Base-by-base conservation (phyloP, 2,329 filamentous ascomycete genomes). In the Fusarium coffeatum region DNA sequence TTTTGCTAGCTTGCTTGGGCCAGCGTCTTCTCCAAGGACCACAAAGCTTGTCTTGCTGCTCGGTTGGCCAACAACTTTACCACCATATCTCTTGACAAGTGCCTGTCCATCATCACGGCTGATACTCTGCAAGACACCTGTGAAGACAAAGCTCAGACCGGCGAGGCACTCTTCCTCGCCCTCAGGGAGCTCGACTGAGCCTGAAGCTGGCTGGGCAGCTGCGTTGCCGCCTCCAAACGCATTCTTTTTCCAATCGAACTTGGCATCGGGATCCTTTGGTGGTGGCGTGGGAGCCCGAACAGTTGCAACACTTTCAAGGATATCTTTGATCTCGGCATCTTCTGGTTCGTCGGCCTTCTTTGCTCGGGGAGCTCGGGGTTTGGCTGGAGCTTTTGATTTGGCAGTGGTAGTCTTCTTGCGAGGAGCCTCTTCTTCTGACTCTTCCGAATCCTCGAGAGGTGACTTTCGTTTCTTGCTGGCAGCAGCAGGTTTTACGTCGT, bases 21-120 rank as follows among this genome's bases (percentile, higher is more conserved):
- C 96, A 25, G 97, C 96, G 78, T 98, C 96, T 27, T 87, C 87
- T 45, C 96, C 96, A 5, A 99, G 86, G 18, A 99, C 93, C 47
- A 99, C 94, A 77, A 93, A 99, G 76, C 88, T 96, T 1, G 97
- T 99, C 80, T 97, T 98, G 76, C 90, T 92, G 77, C 95, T 98
- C 22, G 97, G 96, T 8, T 89, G 90, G 12, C 84, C 85, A 12
- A 92, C 97, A 25, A 97, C 90, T 80, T 97, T 98, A 55, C 96
- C 96, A 43, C 96, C 97, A 78, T 98, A 97, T 67, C 91, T 89
- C 79, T 99, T 99, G 59, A 98, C 93, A 20, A 99, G 84, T 45
- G 88, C 90, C 71, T 94, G 91, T 2, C 89, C 95, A 74, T 97
- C 94, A 8, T 97, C 94, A 65, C 96, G 90, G 46, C 92, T 90